Evolutionary conservation across 2,329 filamentous ascomycete species (phyloP).

Genomic region (Beauveria sp.): DNA sequence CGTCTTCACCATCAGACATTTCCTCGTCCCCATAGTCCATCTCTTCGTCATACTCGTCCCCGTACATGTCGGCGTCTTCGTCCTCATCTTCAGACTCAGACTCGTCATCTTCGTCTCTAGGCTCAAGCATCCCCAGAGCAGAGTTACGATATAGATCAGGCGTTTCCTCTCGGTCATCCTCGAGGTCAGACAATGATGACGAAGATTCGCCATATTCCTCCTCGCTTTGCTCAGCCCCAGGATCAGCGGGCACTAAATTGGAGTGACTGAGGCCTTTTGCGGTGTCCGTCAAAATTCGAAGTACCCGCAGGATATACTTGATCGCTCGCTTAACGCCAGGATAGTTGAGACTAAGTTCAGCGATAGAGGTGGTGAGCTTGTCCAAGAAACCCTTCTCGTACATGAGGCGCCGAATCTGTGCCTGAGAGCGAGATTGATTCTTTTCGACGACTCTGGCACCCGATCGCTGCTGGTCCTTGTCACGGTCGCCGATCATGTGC

Average conservation of each 20-base stretch:
- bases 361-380: constrained; percentile 82
- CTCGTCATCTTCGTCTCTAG: constrained; percentile 71
- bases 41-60: constrained; percentile 83
- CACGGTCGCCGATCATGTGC: constrained; percentile 77
- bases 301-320: constrained; percentile 88
- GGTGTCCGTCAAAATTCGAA: constrained; percentile 80
- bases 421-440: constrained; percentile 52
- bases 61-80: constrained; percentile 83
- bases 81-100: constrained; percentile 64
- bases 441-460: constrained; percentile 32
- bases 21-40: constrained; percentile 87
- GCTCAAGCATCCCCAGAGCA: constrained; percentile 88
- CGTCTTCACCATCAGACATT: constrained; percentile 72
- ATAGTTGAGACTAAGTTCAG: constrained; percentile 92
- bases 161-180: constrained; percentile 85
- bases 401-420: constrained; percentile 88
- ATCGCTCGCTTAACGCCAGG: constrained; percentile 88
- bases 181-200: constrained; percentile 72
- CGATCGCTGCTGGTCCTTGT: constrained; percentile 46
- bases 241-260: constrained; percentile 62
- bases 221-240: constrained; percentile 62
- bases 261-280: constrained; percentile 78
- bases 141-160: constrained; percentile 97
- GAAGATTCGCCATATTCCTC: constrained; percentile 84
- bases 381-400: constrained; percentile 95